Evolutionary conservation across 2,329 filamentous ascomycete genomes (phyloP).

Genomic region (Aspergillus neoniger): DNA sequence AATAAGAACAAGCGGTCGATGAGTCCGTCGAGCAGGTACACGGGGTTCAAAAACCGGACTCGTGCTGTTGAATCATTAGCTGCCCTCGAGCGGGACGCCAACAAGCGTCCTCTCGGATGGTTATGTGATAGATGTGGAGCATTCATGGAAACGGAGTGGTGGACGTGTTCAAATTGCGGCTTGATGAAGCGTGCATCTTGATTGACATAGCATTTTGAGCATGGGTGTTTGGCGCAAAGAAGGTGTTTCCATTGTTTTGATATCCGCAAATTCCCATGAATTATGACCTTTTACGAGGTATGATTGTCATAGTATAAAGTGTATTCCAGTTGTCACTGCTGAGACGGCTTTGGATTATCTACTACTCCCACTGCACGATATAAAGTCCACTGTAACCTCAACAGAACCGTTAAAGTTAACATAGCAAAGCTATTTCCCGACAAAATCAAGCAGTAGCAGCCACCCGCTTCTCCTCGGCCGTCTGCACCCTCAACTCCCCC

Average conservation of each 20-base stretch:
- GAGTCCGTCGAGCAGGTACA: slow-evolving; percentile 17
- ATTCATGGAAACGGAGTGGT: slow-evolving; percentile 67
- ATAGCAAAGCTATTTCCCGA: neutral
- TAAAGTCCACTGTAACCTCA: no score
- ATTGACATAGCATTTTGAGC: neutral
- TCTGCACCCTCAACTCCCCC: slow-evolving; percentile 14
- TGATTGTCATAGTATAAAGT: no score
- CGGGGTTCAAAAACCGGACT: slow-evolving; percentile 32
- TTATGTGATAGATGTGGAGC: slow-evolving; percentile 59
- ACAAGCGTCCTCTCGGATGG: slow-evolving; percentile 58
- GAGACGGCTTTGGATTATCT: neutral
- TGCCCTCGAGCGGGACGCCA: slow-evolving; percentile 44
- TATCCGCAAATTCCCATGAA: neutral
- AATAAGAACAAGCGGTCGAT: slow-evolving; percentile 27
- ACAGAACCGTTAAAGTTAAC: no score
- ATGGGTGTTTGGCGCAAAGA: neutral
- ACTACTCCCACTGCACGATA: no score
- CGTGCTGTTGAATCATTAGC: slow-evolving; percentile 41
- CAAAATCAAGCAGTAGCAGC: neutral
- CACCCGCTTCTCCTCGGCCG: neutral
- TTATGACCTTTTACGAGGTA: neutral
- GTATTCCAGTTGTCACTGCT: neutral
- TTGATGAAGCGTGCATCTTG: slow-evolving; percentile 58
- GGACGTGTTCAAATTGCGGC: slow-evolving; percentile 64
- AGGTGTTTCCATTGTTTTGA: neutral